phyloP scores from a whole-genome alignment of 257 asterid genomes.

The Marsdenia floribunda region DNA sequence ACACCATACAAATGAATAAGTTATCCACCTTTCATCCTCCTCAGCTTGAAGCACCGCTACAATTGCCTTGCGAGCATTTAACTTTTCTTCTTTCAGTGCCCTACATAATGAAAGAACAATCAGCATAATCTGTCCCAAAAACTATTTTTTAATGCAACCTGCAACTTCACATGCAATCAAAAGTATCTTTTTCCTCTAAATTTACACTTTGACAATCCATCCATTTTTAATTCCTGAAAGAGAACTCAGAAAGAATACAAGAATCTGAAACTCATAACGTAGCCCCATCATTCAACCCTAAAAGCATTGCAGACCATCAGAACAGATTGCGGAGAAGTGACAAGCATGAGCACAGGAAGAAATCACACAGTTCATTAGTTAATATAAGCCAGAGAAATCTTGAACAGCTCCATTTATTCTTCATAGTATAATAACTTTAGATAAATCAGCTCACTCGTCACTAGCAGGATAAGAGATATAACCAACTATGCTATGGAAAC shows the following conservation, averaged over 20 bases:
- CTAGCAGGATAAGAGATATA: background rate
- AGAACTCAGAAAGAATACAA: background rate
- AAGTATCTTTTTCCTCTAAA: background rate
- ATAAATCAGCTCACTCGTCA: background rate
- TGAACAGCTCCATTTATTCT: background rate
- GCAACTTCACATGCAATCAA: background rate
- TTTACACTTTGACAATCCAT: background rate
- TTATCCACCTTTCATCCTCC: conserved; percentile 70
- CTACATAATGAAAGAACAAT: conserved; percentile 28
- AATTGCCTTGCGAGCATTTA: conserved; percentile 71
- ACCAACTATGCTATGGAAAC: background rate
- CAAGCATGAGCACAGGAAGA: background rate
- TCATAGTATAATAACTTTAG: no score
- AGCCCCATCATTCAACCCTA: background rate
- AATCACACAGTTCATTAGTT: background rate
- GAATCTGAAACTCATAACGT: background rate
- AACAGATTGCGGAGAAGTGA: background rate
- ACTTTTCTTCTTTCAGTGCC: conserved; percentile 76
- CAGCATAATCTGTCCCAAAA: background rate
- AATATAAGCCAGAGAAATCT: background rate
- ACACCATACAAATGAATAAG: background rate
- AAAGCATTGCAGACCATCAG: background rate
- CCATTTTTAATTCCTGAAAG: background rate
- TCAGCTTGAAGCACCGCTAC: conserved; percentile 79
- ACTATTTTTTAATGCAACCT: background rate